Evolutionary conservation across 345 rosid species (phyloP).

Genomic region (Zanthoxylum bungeanum): DNA sequence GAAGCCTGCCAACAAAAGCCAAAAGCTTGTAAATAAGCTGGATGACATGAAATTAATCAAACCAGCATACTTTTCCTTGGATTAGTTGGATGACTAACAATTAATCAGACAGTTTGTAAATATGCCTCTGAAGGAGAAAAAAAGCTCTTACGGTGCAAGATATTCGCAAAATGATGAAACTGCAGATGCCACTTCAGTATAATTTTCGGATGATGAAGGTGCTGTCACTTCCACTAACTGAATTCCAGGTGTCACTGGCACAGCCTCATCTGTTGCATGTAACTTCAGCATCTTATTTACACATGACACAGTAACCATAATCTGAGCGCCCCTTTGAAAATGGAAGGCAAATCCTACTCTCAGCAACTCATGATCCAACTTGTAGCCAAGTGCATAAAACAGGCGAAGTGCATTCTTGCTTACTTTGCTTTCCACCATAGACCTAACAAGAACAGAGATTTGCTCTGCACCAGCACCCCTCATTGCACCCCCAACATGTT

Average conservation of each 20-base stretch:
- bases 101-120: background rate
- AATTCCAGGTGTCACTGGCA: slow-evolving; percentile 94
- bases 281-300: slow-evolving; percentile 78
- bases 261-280: slow-evolving; percentile 87
- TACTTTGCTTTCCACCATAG: slow-evolving; percentile 89
- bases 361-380: slow-evolving; percentile 86
- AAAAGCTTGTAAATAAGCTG: background rate
- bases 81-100: background rate
- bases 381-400: slow-evolving; percentile 83
- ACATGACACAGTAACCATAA: slow-evolving; percentile 77
- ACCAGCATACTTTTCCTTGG: background rate
- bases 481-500: slow-evolving; percentile 90
- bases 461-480: slow-evolving; percentile 95
- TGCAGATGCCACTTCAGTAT: slow-evolving; percentile 72
- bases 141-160: slow-evolving; percentile 79
- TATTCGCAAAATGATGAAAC: slow-evolving; percentile 90
- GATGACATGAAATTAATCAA: background rate
- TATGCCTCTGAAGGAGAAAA: background rate
- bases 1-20: slow-evolving; percentile 52
- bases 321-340: slow-evolving; percentile 73
- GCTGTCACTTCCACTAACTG: slow-evolving; percentile 96
- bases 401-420: slow-evolving; percentile 84
- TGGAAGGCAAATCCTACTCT: slow-evolving; percentile 88
- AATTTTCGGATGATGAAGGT: slow-evolving; percentile 84
- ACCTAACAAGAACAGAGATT: slow-evolving; percentile 77